A percentile compares a stretch with the other conserved stretches of the same genome.
phyloP scores from a whole-genome alignment of 129 eudicot genomes.

The Lactuca sativa region DNA sequence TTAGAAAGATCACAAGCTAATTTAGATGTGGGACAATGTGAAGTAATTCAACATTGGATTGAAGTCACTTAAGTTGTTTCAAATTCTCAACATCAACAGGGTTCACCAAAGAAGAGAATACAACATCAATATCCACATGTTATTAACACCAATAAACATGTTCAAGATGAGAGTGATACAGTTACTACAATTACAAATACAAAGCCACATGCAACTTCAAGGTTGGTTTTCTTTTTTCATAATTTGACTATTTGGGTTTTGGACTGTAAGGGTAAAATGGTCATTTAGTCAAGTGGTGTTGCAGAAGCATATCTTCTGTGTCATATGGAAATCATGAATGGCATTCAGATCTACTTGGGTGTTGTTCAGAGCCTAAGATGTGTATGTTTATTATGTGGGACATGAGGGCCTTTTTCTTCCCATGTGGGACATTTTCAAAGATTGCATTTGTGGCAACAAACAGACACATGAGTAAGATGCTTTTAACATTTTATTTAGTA shows the following conservation, averaged over 20 bases:
- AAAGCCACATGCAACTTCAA: conserved; percentile 44
- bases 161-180: conserved; percentile 41
- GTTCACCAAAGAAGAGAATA: conserved; percentile 42
- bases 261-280: no score
- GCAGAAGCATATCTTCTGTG: conserved; percentile 64
- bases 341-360: conserved; percentile 96
- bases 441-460: conserved; percentile 78
- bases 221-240: no score
- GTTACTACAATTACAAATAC: no score
- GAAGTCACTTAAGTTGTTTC: conserved; percentile 76
- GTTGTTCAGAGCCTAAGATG: conserved; percentile 87
- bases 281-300: no score
- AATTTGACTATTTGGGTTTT: no score
- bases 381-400: conserved; percentile 99
- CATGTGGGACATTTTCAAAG: conserved; percentile 90
- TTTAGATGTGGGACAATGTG: conserved; percentile 78
- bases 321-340: conserved; percentile 68
- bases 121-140: conserved; percentile 40
- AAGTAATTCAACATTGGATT: conserved; percentile 83
- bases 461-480: conserved; percentile 77
- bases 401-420: conserved; percentile 70
- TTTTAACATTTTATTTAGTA: no score
- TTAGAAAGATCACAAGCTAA: conserved; percentile 90
- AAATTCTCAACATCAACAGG: conserved; percentile 47
- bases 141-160: conserved; percentile 38